A percentile compares a stretch with the other conserved stretches of the same genome.
phyloP scores from a whole-genome alignment of 345 rosid genomes.

The Eucalyptus fibrosa region DNA sequence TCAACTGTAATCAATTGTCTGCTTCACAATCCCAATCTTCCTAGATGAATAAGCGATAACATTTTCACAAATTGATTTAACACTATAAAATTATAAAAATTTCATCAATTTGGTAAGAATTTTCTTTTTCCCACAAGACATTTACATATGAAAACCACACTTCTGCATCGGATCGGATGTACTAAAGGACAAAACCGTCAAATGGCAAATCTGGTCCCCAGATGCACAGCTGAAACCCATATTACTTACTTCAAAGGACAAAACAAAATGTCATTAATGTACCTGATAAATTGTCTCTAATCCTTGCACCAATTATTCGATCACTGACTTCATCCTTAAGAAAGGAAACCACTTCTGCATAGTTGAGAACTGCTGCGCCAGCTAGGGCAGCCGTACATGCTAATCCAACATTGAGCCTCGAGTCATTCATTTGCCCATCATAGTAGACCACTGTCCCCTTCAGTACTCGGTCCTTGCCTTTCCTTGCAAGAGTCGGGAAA shows the following conservation, averaged over 20 bases:
- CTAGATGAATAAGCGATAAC: neutral
- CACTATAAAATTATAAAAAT: neutral
- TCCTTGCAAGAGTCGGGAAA: conserved; percentile 89
- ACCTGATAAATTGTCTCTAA: conserved; percentile 87
- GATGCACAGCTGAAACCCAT: neutral
- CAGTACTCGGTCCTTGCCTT: conserved; percentile 49
- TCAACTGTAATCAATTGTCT: neutral
- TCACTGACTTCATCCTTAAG: conserved; percentile 48
- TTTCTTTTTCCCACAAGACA: neutral
- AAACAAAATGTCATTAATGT: neutral
- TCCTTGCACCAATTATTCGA: conserved; percentile 68
- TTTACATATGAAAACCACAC: neutral
- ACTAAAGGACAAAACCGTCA: neutral
- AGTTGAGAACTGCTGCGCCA: conserved; percentile 93
- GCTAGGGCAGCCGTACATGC: conserved; percentile 89
- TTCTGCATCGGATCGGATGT: neutral
- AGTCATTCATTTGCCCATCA: conserved; percentile 99
- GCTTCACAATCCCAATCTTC: neutral
- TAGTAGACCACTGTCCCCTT: conserved; percentile 94
- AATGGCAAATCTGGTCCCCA: neutral
- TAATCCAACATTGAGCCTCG: conserved; percentile 78
- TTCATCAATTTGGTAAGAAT: neutral
- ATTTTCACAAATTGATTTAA: neutral
- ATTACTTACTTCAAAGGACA: neutral
- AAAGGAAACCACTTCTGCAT: conserved; percentile 83